These are phyloP conservation scores for Ziziphus jujuba DNA, from an alignment of 306 rosid genomes.

Conservation along the genomic window DNA sequence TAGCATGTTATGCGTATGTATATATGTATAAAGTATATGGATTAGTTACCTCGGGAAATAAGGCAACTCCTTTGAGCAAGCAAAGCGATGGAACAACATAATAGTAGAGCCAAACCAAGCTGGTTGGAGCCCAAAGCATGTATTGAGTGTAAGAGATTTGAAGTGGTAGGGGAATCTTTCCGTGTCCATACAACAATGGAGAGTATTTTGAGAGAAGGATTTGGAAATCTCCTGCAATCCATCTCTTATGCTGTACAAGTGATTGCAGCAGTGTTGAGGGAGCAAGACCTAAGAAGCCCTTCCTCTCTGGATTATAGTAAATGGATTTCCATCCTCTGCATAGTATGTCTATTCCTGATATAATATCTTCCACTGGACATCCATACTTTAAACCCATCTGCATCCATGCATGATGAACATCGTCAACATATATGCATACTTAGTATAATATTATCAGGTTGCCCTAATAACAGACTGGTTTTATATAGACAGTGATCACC, in stretches of 20 bases:
- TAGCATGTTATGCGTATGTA: too few relatives aligned
- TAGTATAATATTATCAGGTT: too few relatives aligned
- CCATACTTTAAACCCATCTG: constrained; percentile 28
- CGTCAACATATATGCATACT: too few relatives aligned
- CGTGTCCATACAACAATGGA: background rate
- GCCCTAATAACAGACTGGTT: too few relatives aligned
- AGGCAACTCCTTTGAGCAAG: constrained; percentile 8
- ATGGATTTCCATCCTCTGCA: constrained; percentile 29
- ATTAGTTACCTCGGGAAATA: constrained; percentile 20
- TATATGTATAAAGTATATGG: too few relatives aligned
- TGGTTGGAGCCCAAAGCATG: background rate
- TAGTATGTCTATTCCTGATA: constrained; percentile 20
- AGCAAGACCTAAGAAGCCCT: constrained; percentile 3
- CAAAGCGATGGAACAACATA: background rate
- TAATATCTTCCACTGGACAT: constrained; percentile 11
- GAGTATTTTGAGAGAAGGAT: background rate
- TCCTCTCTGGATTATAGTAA: constrained; percentile 1
- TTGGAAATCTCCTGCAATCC: constrained; percentile 1
- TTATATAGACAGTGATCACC: too few relatives aligned
- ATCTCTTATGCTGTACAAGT: constrained; percentile 16
- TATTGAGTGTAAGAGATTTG: background rate
- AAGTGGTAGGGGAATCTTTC: constrained; percentile 3
- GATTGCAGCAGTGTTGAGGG: background rate
- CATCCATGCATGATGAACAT: background rate
- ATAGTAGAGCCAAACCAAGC: background rate